Conservation (phyloP, 768 basidiomycete species). For the Suillus bovinus region DNA sequence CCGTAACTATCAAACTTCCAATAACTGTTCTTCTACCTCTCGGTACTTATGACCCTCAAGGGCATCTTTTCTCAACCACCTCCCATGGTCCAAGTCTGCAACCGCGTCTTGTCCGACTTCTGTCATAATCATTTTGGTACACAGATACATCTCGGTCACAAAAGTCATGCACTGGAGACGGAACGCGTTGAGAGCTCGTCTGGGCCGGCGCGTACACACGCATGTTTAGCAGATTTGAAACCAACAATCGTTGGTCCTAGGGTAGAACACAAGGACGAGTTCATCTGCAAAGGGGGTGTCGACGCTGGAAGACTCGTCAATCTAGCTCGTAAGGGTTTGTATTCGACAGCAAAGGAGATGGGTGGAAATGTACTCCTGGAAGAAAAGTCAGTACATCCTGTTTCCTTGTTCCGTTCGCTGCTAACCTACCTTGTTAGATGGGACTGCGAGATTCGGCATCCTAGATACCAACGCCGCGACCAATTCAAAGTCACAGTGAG, state of each 20-base stretch:
- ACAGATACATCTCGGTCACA: constrained; percentile 22
- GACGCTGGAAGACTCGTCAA: constrained; percentile 35
- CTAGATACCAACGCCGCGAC: constrained; percentile 29
- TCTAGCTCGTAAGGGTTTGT: constrained; percentile 34
- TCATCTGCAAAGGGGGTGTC: constrained; percentile 37
- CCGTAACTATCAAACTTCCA: not conserved
- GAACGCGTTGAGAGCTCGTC: constrained; percentile 35
- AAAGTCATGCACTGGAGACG: constrained; percentile 20
- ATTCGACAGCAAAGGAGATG: constrained; percentile 33
- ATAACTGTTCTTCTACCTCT: not conserved
- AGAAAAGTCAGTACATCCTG: constrained; percentile 32
- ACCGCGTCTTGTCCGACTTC: constrained; percentile 24
- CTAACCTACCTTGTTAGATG: constrained; percentile 28
- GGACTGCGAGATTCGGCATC: constrained; percentile 37
- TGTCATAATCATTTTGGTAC: constrained; percentile 21
- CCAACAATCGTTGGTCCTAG: constrained; percentile 33
- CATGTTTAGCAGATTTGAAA: constrained; percentile 21
- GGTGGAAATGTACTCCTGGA: constrained; percentile 40
- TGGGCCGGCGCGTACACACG: constrained; percentile 33
- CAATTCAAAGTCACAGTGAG: constrained; percentile 37
- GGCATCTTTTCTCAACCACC: constrained; percentile 17
- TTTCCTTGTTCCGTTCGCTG: constrained; percentile 18
- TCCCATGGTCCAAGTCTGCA: constrained; percentile 29
- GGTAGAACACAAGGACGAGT: constrained; percentile 36
- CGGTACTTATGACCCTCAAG: constrained; percentile 1